Conservation (phyloP, 495 filamentous ascomycete genomes). For the Talaromyces proteolyticus region DNA sequence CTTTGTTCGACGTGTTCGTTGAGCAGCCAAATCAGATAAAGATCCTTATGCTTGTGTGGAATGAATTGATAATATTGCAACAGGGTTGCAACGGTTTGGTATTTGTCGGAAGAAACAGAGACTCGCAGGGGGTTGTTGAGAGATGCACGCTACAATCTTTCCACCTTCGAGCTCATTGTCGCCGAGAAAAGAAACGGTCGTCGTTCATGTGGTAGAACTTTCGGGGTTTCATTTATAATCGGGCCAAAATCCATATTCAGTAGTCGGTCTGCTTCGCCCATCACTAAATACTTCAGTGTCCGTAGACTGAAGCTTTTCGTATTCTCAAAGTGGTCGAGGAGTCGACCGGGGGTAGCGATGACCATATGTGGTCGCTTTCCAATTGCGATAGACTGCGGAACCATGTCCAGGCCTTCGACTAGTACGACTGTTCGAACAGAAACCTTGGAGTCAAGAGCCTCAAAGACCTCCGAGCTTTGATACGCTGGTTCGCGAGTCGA, state of each 20-base stretch:
- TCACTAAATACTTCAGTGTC: conserved; percentile 75
- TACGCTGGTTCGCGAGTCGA: conserved; percentile 90
- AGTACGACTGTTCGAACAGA: conserved; percentile 71
- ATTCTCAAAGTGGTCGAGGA: conserved; percentile 92
- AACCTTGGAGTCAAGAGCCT: conserved; percentile 78
- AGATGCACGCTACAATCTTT: conserved; percentile 82
- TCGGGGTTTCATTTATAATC: conserved; percentile 86
- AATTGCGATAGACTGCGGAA: conserved; percentile 79
- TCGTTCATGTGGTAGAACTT: conserved; percentile 72
- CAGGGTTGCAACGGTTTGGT: conserved; percentile 83
- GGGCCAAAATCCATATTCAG: conserved; percentile 94
- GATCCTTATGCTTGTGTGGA: conserved; percentile 85
- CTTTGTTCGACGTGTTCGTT: conserved; percentile 81
- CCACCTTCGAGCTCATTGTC: conserved; percentile 89
- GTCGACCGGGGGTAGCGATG: conserved; percentile 77
- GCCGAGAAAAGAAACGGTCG: conserved; percentile 91
- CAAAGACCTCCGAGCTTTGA: conserved; percentile 81
- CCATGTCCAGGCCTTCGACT: conserved; percentile 93
- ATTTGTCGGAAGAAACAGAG: conserved; percentile 65
- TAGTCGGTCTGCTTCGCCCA: conserved; percentile 92
- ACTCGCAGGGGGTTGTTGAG: conserved; percentile 74
- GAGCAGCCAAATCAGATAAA: conserved; percentile 79
- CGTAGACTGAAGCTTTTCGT: conserved; percentile 90
- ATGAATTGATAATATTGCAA: conserved; percentile 79
- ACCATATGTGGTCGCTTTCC: conserved; percentile 89